These are phyloP conservation scores for Candida loeiensis DNA, from an alignment of 805 yeast species.

Conservation along the genomic window DNA sequence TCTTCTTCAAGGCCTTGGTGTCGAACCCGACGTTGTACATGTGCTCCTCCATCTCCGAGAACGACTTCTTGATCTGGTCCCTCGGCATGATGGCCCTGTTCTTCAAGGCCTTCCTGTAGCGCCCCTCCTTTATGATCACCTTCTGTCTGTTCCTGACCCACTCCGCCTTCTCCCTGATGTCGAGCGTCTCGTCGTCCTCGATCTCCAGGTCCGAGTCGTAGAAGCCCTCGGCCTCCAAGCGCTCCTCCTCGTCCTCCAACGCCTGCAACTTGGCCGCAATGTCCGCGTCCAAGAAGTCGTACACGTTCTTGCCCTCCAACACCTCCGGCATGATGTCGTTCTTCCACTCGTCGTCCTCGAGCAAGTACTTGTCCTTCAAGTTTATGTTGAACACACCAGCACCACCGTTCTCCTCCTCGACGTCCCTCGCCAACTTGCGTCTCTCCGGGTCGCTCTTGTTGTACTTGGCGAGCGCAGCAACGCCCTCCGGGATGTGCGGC, in stretches of 20 bases:
- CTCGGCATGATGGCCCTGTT: slow-evolving; percentile 87
- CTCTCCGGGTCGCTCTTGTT: slow-evolving; percentile 80
- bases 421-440: slow-evolving; percentile 76
- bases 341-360: slow-evolving; percentile 98
- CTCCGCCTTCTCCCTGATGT: slow-evolving; percentile 75
- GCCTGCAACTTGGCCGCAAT: slow-evolving; percentile 91
- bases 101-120: slow-evolving; percentile 82
- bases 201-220: slow-evolving; percentile 80
- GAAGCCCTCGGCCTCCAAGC: slow-evolving; percentile 89
- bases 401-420: slow-evolving; percentile 95
- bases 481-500: slow-evolving; percentile 80
- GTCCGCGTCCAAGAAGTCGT: slow-evolving; percentile 95
- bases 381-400: slow-evolving; percentile 97
- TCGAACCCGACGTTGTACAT: slow-evolving; percentile 91
- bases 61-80: slow-evolving; percentile 76
- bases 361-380: slow-evolving; percentile 83
- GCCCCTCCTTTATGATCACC: slow-evolving; percentile 83
- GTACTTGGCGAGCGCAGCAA: slow-evolving; percentile 56
- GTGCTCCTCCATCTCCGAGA: slow-evolving; percentile 79
- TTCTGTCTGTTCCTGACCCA: slow-evolving; percentile 97
- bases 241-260: slow-evolving; percentile 95
- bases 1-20: slow-evolving; percentile 51
- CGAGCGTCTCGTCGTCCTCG: slow-evolving; percentile 48
- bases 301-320: slow-evolving; percentile 92
- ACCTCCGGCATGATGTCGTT: slow-evolving; percentile 96